Evolutionary conservation across 352 stramenopile genomes (phyloP), one percentile per base, ranked within the genome.

Genomic region (Phytopythium mirpurense): DNA sequence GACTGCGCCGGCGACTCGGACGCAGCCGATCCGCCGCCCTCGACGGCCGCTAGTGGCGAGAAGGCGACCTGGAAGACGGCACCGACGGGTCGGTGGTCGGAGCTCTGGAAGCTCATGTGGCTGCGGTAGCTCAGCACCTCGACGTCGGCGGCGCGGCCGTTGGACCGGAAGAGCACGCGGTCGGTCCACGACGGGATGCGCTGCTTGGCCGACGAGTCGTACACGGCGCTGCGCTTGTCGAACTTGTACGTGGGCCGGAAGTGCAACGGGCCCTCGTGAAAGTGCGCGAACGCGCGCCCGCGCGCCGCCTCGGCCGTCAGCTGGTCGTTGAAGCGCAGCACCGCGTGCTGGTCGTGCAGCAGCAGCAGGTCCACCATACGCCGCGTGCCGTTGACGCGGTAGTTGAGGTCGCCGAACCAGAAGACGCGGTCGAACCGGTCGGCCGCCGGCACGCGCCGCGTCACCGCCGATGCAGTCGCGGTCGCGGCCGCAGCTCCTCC

Each of bases 221-320:
- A 98, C 16, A 73, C 57, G 61, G 96, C 82, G 36, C 68, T 86
- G 47, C 67, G 75, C 57, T 96, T 97, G 74, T 98, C 94, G 62
- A 98, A 98, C 65, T 98, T 98, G 70, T 98, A 98, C 15, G 95
- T 98, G 9, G 96, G 96, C 15, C 78, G 72, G 57, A 98, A 98
- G 38, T 83, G 60, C 40, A 98, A 72, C 34, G 83, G 86, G 0
- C 92, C 95, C 70, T 98, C 96, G 12, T 63, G 59, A 51, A 98
- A 98, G 42, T 83, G 66, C 14, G 55, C 35, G 69, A 98, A 98
- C 37, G 96, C 89, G 12, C 72, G 65, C 2, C 85, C 73, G 7
- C 77, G 77, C 12, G 72, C 55, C 61, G 96, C 96, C 44, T 96
- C 83, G 36, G 74, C 70, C 19, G 79, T 58, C 7, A 98, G 70